Percentiles rank a stretch among this genome's conserved stretches.
phyloP scores from a whole-genome alignment of 1,284 basidiomycete genomes.

The Volvariella volvacea region DNA sequence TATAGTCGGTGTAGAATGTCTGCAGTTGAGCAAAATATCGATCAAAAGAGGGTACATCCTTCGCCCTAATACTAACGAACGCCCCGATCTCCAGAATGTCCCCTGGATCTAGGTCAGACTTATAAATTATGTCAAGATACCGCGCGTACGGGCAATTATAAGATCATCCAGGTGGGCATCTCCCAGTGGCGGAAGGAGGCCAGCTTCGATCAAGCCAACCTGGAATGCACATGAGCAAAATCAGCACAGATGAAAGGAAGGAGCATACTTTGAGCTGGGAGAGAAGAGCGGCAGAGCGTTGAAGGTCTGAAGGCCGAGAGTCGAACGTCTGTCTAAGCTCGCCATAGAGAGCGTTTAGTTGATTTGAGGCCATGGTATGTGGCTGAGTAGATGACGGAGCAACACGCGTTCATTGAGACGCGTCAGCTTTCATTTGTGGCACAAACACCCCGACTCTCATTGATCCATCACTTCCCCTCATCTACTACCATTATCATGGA shows the following conservation, averaged over 20 bases:
- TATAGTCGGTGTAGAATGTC: slow-evolving; percentile 88
- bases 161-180: slow-evolving; percentile 57
- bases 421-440: slow-evolving; percentile 59
- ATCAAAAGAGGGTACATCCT: slow-evolving; percentile 89
- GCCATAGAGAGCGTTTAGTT: slow-evolving; percentile 56
- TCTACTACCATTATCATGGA: slow-evolving; percentile 47
- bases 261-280: slow-evolving; percentile 63
- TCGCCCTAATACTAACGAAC: slow-evolving; percentile 84
- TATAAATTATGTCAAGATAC: background rate
- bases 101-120: slow-evolving; percentile 36
- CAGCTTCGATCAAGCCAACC: slow-evolving; percentile 75
- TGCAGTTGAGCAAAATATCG: slow-evolving; percentile 92
- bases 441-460: too few species aligned
- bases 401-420: slow-evolving; percentile 45
- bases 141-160: slow-evolving; percentile 56
- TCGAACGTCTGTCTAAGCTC: slow-evolving; percentile 58
- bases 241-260: slow-evolving; percentile 1
- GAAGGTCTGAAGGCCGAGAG: slow-evolving; percentile 56
- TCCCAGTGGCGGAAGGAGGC: slow-evolving; percentile 63
- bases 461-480: slow-evolving; percentile 11
- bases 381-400: slow-evolving; percentile 11
- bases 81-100: slow-evolving; percentile 96
- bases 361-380: slow-evolving; percentile 39
- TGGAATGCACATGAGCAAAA: slow-evolving; percentile 24
- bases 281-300: slow-evolving; percentile 55